phyloP scores from a whole-genome alignment of 78 protist species.

The Isochrysis galbana region DNA sequence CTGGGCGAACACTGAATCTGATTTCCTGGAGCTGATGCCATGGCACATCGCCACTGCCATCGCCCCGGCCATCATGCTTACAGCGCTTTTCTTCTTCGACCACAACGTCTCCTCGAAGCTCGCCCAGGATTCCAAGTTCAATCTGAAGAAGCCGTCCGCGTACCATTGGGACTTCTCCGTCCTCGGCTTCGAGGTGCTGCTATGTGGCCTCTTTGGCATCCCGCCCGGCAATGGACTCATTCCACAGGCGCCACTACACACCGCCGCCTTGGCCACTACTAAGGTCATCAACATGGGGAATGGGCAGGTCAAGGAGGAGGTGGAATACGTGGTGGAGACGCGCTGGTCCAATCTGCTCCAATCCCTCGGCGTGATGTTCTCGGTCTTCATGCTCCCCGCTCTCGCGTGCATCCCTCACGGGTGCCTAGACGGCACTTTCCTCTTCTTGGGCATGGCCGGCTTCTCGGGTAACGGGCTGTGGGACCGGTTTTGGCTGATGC shows the following conservation, averaged over 20 bases:
- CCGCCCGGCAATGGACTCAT: slow-evolving; percentile 18
- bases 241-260: slow-evolving; percentile 36
- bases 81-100: slow-evolving; percentile 23
- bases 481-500: neutral
- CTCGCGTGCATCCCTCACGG: neutral
- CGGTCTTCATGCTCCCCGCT: neutral
- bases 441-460: slow-evolving; percentile 34
- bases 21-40: no score
- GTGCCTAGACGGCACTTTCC: slow-evolving; percentile 12
- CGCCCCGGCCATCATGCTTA: slow-evolving; percentile 2
- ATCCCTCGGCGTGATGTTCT: neutral
- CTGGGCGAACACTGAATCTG: no score
- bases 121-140: neutral
- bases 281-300: neutral
- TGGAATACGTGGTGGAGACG: neutral
- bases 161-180: slow-evolving; percentile 9
- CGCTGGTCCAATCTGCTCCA: neutral
- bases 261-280: neutral
- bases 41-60: neutral
- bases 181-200: neutral
- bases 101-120: slow-evolving; percentile 38
- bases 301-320: neutral
- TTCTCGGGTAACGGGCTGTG: slow-evolving; percentile 6
- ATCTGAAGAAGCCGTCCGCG: neutral
- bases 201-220: neutral